phyloP scores from a whole-genome alignment of 2,329 filamentous ascomycete genomes.

The Sclerotinia spermophila region DNA sequence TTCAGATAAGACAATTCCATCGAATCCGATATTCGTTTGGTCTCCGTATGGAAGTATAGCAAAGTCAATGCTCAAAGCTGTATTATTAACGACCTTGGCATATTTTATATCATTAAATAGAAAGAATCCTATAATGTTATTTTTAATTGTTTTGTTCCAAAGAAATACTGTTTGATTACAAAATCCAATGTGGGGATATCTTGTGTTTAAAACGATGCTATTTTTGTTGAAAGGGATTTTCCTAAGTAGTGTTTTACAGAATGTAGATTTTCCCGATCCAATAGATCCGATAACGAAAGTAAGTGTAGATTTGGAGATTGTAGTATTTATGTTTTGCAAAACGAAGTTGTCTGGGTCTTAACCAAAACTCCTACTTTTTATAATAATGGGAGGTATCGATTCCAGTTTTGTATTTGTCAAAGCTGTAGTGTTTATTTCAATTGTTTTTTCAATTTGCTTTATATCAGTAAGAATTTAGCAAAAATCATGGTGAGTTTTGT shows the following conservation, averaged over 20 bases:
- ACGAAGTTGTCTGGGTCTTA: not conserved
- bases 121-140: constrained; percentile 18
- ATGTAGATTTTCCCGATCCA: constrained; percentile 33
- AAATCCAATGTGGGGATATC: constrained; percentile 36
- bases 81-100: constrained; percentile 25
- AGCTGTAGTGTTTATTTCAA: not conserved
- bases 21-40: constrained; percentile 31
- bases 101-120: constrained; percentile 31
- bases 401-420: not conserved
- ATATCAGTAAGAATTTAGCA: not conserved
- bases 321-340: not conserved
- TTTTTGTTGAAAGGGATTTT: constrained; percentile 21
- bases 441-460: not conserved
- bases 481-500: not conserved
- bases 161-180: constrained; percentile 46
- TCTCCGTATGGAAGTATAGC: constrained; percentile 32
- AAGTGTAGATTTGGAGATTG: constrained; percentile 12
- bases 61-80: constrained; percentile 27
- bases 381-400: not conserved
- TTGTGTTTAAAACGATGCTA: constrained; percentile 9
- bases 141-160: constrained; percentile 39
- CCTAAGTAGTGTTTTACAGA: constrained; percentile 31
- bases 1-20: constrained; percentile 36
- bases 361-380: not conserved
- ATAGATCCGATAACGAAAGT: constrained; percentile 34